These are phyloP conservation scores for Hortaea werneckii DNA, from an alignment of 2,329 filamentous ascomycete species.

Conservation along the genomic window DNA sequence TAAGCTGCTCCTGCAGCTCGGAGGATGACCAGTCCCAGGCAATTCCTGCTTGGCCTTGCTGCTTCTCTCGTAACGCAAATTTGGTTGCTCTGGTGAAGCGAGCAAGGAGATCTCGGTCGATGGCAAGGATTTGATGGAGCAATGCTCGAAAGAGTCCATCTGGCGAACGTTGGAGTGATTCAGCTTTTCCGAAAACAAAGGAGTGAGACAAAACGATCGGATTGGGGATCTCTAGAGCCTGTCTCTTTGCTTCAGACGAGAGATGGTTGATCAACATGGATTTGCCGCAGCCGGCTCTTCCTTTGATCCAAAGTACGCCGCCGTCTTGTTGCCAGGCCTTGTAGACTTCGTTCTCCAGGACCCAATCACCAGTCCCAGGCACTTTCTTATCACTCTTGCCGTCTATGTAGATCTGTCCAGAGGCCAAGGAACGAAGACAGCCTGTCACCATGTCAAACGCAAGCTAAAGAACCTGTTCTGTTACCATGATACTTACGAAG, in stretches of 20 bases:
- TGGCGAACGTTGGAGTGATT: neutral
- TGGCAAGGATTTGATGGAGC: neutral
- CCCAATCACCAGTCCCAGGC: neutral
- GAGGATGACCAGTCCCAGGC: neutral
- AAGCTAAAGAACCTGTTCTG: too few relatives aligned
- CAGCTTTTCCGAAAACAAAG: neutral
- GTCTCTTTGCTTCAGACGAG: neutral
- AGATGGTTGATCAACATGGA: neutral
- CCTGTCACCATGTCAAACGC: neutral
- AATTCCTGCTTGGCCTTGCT: neutral
- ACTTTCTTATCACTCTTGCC: neutral
- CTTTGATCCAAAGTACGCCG: neutral
- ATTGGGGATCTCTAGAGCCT: neutral
- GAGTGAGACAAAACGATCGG: neutral
- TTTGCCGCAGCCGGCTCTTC: neutral
- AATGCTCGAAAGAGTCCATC: neutral
- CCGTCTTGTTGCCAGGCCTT: neutral
- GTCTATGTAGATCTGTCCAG: neutral
- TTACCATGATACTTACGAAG: too few relatives aligned
- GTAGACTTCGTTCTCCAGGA: neutral
- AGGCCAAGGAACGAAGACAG: neutral
- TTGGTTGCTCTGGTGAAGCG: neutral
- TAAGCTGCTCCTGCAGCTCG: neutral
- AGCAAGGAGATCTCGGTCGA: neutral
- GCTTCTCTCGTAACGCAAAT: neutral